phyloP scores from a whole-genome alignment of 2,329 filamentous ascomycete species.

The Tolypocladium album region DNA sequence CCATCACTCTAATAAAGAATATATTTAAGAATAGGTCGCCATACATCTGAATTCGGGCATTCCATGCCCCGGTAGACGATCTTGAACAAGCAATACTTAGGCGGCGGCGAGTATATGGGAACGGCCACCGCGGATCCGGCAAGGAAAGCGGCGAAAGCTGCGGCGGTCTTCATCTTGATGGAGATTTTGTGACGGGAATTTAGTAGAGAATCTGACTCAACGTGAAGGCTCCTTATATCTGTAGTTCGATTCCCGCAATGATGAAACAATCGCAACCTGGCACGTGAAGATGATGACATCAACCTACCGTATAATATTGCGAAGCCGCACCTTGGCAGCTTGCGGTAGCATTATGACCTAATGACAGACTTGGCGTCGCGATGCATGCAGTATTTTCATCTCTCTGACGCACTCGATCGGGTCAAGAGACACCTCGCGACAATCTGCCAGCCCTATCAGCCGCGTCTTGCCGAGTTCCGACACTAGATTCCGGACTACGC shows the following conservation, averaged over 20 bases:
- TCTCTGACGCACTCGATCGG: not conserved
- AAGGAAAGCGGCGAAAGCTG: not conserved
- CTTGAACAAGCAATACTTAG: not conserved
- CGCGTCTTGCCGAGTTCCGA: not conserved
- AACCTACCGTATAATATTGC: not conserved
- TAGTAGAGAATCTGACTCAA: not conserved
- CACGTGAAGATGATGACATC: not conserved
- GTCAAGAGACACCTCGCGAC: not conserved
- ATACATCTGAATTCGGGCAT: not conserved
- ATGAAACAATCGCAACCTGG: not conserved
- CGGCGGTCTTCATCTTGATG: not conserved
- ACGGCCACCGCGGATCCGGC: not conserved
- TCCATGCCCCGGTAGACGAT: not conserved
- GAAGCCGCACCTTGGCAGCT: not conserved
- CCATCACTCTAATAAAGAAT: not conserved
- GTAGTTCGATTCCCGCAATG: not conserved
- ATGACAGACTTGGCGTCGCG: not conserved
- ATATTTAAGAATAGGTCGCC: not conserved
- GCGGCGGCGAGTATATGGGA: not conserved
- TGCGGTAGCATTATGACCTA: not conserved
- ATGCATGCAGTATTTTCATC: not conserved
- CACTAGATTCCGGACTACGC: not conserved
- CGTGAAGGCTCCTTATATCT: not conserved
- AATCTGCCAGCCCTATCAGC: not conserved
- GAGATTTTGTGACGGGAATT: not conserved